Evolutionary conservation across 768 basidiomycete species (phyloP), one percentile per base, ranked within the genome.

Genomic region (Boletales sp.): DNA sequence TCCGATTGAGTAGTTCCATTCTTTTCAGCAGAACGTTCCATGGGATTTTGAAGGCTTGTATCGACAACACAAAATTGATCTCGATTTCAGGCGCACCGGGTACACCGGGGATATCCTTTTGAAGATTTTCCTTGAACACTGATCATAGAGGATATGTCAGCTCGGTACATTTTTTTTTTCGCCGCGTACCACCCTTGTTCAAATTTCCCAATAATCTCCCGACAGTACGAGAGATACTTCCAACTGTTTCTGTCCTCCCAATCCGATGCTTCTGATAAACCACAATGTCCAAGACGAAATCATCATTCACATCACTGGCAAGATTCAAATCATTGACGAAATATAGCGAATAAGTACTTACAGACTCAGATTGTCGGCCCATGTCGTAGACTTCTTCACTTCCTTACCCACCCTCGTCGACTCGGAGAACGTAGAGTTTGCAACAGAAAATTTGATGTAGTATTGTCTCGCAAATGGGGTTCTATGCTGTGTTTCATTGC

Each of bases 161-260:
- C 15, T 21, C 2, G 21, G 18, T n/a, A n/a, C n/a, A n/a, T n/a
- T n/a, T n/a, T n/a, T n/a, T n/a, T n/a, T n/a, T n/a, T n/a, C n/a
- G n/a, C n/a, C n/a, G n/a, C 44, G 10, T 36, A 45, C 44, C 15
- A 2, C 30, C 47, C 30, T 48, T 17, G 8, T 55, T 49, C 37
- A 17, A 34, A 2, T 37, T 49, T 32, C 3, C 31, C 31, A 41
- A 18, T 3, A 43, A 3, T 2, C 28, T 13, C 5, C 32, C 35
- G 15, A 56, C 40, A 0, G 40, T 49, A 35, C 33, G 21, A n/a
- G 18, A 10, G 5, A 53, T 2, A 8, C 11, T 19, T 34, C 19
- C 51, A 21, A 44, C 28, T 5, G 39, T 14, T 31, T 42, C 14
- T 5, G 48, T 42, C 15, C 11, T 17, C 14, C 3, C 3, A 5